Conservation (phyloP, 306 rosid genomes). For the Trifolium subterraneum region DNA sequence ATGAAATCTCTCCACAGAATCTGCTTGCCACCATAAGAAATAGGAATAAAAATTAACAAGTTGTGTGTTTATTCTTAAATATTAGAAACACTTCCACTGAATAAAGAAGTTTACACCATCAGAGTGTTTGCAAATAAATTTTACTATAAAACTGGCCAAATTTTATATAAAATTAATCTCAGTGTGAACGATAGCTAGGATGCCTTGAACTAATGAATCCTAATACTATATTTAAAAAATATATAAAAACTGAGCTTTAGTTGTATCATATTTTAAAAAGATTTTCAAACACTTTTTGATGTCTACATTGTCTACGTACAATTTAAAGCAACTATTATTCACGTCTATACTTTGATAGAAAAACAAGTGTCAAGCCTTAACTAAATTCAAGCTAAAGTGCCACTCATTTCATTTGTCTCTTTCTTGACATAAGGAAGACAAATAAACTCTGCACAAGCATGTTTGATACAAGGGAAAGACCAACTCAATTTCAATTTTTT, state of each 20-base stretch:
- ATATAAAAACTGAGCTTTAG: no score
- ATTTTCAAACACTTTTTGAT: no score
- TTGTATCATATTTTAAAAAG: no score
- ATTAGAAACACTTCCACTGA: constrained; percentile 2
- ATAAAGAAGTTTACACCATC: constrained; percentile 7
- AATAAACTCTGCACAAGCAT: constrained; percentile 9
- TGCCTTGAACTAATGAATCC: no score
- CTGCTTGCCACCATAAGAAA: constrained; percentile 55
- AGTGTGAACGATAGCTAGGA: no score
- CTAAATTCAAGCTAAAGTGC: not conserved
- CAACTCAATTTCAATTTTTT: not conserved
- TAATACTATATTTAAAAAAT: no score
- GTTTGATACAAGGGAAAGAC: not conserved
- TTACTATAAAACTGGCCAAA: no score
- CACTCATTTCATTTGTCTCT: constrained; percentile 20
- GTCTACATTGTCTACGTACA: no score
- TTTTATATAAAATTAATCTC: no score
- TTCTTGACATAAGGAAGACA: constrained; percentile 23
- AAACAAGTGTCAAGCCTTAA: no score
- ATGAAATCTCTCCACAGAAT: constrained; percentile 98
- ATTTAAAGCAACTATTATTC: no score
- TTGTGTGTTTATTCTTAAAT: not conserved
- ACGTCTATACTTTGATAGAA: no score
- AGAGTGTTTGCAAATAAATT: not conserved
- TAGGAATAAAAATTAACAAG: not conserved